Conservation (phyloP, 345 rosid species). For the Eucalyptus cloeziana region DNA sequence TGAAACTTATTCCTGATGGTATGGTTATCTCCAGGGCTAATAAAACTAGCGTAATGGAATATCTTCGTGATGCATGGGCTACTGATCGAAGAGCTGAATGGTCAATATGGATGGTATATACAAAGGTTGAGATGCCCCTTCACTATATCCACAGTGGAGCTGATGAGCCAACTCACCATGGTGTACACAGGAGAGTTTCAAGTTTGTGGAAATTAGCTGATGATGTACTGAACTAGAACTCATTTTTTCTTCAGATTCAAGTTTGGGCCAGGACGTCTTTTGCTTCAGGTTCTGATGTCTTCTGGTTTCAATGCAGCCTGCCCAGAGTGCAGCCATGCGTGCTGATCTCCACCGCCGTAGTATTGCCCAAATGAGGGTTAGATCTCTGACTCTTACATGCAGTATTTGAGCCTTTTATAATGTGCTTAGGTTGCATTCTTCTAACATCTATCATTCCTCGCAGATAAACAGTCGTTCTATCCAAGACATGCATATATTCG, state of each 20-base stretch:
- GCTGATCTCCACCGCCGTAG: conserved; percentile 97
- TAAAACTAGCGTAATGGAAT: conserved; percentile 44
- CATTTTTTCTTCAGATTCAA: neutral
- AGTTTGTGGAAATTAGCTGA: conserved; percentile 53
- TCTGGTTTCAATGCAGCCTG: conserved; percentile 42
- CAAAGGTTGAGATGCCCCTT: conserved; percentile 94
- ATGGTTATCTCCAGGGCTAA: conserved; percentile 43
- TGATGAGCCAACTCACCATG: conserved; percentile 49
- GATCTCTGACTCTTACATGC: neutral
- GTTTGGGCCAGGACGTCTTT: neutral
- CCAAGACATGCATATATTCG: conserved; percentile 89
- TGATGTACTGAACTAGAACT: conserved; percentile 30
- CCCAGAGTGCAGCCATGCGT: conserved; percentile 67
- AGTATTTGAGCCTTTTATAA: neutral
- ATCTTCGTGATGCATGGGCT: conserved; percentile 63
- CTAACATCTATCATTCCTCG: conserved; percentile 4
- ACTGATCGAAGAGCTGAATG: conserved; percentile 86
- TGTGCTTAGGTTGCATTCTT: neutral
- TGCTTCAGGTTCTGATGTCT: neutral
- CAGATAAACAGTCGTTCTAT: conserved; percentile 84
- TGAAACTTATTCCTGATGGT: neutral
- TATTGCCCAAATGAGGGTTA: conserved; percentile 93
- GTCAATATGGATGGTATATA: conserved; percentile 98
- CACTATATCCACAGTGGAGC: conserved; percentile 66
- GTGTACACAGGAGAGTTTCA: conserved; percentile 46